Percentiles rank a stretch among this genome's conserved stretches.
Conservation (phyloP, 2,329 filamentous ascomycete species). For the Paecilomyces niveus region DNA sequence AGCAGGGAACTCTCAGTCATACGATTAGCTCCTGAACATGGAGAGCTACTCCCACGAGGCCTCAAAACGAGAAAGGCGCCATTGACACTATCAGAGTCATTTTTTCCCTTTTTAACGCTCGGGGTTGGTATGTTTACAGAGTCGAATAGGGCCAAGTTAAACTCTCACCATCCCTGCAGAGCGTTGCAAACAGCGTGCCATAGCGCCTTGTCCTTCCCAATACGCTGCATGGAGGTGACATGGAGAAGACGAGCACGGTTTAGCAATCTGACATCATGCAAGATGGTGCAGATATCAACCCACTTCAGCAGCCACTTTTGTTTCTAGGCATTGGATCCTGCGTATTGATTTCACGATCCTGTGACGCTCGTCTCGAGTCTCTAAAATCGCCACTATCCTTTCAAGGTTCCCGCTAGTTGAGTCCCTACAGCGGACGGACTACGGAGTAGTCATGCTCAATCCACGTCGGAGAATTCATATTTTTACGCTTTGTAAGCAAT, state of each 20-base stretch:
- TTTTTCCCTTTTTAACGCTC: not conserved
- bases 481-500: not conserved
- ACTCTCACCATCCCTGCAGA: not conserved
- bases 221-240: not conserved
- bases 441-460: not conserved
- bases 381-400: not conserved
- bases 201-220: not conserved
- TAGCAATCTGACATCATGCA: not conserved
- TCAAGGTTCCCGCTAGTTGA: not conserved
- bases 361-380: not conserved
- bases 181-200: not conserved
- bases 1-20: not conserved
- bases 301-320: not conserved
- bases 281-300: not conserved
- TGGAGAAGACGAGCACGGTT: not conserved
- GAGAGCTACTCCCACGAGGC: not conserved
- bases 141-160: not conserved
- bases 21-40: not conserved
- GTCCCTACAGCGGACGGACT: not conserved
- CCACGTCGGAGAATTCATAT: not conserved
- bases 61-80: not conserved
- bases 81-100: too few species aligned
- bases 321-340: not conserved
- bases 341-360: not conserved
- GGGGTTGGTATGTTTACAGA: not conserved